Evolutionary conservation across 352 stramenopile species (phyloP).

Genomic region (Ophiocytium majus): DNA sequence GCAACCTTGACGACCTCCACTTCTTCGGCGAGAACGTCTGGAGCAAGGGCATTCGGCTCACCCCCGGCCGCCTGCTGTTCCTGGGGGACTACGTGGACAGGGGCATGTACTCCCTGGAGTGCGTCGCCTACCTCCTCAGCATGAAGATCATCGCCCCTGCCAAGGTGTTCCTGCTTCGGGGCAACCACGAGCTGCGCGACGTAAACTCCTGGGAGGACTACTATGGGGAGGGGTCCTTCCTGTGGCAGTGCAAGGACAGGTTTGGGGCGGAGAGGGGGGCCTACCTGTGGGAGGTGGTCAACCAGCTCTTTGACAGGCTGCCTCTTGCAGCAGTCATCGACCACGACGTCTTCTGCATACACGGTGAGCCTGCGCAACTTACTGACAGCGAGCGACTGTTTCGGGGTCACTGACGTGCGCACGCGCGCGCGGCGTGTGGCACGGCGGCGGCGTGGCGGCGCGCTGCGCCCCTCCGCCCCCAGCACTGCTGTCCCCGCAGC

Average conservation of each 20-base stretch:
- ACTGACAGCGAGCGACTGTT: not conserved
- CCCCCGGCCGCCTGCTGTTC: conserved; percentile 88
- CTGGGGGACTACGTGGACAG: conserved; percentile 93
- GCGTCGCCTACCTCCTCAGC: conserved; percentile 59
- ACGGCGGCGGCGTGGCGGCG: no score
- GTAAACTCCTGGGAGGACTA: conserved; percentile 84
- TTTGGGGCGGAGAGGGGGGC: conserved; percentile 68
- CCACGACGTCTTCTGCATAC: conserved; percentile 88
- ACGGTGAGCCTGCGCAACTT: conserved; percentile 67
- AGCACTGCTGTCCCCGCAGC: not conserved
- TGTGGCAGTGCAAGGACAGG: conserved; percentile 73
- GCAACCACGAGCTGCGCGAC: conserved; percentile 58
- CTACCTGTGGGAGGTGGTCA: conserved; percentile 74
- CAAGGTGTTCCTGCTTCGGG: conserved; percentile 64
- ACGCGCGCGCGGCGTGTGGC: no score
- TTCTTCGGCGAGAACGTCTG: conserved; percentile 94
- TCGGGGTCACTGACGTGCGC: not conserved
- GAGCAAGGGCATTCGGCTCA: conserved; percentile 70
- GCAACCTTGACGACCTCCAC: conserved; percentile 84
- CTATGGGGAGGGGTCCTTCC: conserved; percentile 78
- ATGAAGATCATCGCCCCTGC: conserved; percentile 56
- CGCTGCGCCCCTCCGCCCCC: no score
- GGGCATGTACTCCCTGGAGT: conserved; percentile 82
- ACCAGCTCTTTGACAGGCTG: conserved; percentile 82
- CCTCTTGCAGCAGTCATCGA: conserved; percentile 80